Evolutionary conservation across 2,329 filamentous ascomycete species (phyloP).

Genomic region (Teratosphaeriaceae sp.): DNA sequence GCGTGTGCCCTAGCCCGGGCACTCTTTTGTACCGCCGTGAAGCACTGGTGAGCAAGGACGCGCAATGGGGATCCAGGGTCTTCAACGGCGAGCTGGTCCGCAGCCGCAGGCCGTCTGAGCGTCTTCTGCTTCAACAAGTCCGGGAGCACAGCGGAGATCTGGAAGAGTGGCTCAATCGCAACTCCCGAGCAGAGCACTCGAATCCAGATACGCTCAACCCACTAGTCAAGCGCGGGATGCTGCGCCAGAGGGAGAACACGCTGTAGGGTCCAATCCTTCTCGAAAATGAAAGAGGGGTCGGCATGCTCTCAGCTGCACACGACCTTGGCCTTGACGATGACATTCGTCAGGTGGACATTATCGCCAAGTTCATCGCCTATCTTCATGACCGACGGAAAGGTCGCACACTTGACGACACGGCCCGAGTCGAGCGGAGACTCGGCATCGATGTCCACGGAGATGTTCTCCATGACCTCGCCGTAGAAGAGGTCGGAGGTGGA

Average conservation of each 20-base stretch:
- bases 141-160: conserved; percentile 7
- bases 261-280: conserved; percentile 4
- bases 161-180: conserved; percentile 8
- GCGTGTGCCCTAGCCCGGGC: conserved; percentile 13
- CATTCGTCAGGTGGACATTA: conserved; percentile 54
- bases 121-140: conserved; percentile 7
- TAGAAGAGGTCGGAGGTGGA: conserved; percentile 42
- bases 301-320: conserved; percentile 2
- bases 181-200: background rate
- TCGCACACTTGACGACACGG: conserved; percentile 54
- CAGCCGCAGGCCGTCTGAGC: conserved; percentile 14
- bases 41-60: conserved; percentile 12
- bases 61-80: conserved; percentile 11
- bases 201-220: conserved; percentile 1
- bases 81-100: conserved; percentile 15
- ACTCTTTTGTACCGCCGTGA: conserved; percentile 14
- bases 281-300: background rate
- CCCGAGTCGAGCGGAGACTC: conserved; percentile 32
- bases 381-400: conserved; percentile 60
- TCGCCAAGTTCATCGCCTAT: conserved; percentile 58
- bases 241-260: conserved; percentile 17
- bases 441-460: conserved; percentile 55
- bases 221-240: conserved; percentile 1
- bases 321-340: conserved; percentile 61
- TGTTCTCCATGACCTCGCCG: conserved; percentile 56